Base-by-base conservation (phyloP, 371 early-diverging fungal species). In the Thermomucor indicae-seudaticae region DNA sequence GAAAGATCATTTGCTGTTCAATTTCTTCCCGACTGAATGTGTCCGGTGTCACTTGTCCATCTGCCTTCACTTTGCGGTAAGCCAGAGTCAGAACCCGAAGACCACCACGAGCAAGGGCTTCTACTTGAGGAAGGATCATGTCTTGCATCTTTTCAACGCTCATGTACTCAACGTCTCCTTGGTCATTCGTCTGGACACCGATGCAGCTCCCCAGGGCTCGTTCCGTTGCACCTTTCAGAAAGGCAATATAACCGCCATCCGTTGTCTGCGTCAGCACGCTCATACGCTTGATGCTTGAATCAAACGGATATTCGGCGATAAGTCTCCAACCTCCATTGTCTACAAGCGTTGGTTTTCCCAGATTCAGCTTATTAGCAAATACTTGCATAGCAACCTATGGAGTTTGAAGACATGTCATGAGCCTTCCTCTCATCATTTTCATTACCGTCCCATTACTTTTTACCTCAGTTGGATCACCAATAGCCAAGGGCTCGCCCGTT, bases 231-330 rank as follows among this genome's bases (percentile, higher is more conserved):
- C 89, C 89, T 57, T 89, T 89, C 19, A 80, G 57, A 43, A 70
- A 78, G 25, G 70, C 70, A 25, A 65, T 31, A 67, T 74, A 48
- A 51, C 62, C 58, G 53, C 87, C 65, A 62, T 78, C 14, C 55
- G 85, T 62, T 64, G 85, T 61, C 66, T 76, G 55, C 45, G 78
- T 77, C 2, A 93, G 74, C n/a, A 93, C 88, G 60, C 86, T 85
- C 97, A 96, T 96, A 39, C 95, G 84, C 67, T 96, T 96, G 43
- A 94, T 79, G 12, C 85, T 80, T 14, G 90, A 89, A 66, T 89
- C 89, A 56, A 90, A 91, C 5, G 90, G 86, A 52, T 79, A 85
- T 67, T 90, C 91, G 47, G 92, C 79, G 11, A 92, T 72, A 16
- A 91, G 75, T 27, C 71, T 78, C 66, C 79, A 88, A 8, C 75